Percentiles rank a stretch among this genome's conserved stretches.
These are phyloP conservation scores for Chlamydomonas sp. DNA, from an alignment of 139 green algal genomes.

Conservation along the genomic window DNA sequence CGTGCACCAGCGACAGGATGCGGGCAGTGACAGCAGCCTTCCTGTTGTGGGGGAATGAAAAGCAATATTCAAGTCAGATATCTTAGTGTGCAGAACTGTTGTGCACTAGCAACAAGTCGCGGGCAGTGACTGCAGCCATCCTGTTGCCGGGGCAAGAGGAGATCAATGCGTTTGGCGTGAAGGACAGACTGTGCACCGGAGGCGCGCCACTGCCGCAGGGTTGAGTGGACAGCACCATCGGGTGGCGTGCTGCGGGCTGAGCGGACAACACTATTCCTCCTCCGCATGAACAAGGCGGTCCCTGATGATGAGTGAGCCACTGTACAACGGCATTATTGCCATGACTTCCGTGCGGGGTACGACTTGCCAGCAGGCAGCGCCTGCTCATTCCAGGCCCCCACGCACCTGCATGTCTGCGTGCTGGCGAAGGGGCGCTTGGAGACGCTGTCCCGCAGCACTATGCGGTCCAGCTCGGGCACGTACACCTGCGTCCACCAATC, in stretches of 20 bases:
- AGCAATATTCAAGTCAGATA: no score
- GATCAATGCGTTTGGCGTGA: no score
- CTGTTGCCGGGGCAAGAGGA: no score
- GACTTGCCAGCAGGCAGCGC: neutral
- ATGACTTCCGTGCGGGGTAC: neutral
- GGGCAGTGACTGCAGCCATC: no score
- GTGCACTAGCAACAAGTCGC: neutral
- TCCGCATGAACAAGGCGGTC: neutral
- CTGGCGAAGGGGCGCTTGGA: conserved; percentile 83
- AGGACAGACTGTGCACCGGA: no score
- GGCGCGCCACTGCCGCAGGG: no score
- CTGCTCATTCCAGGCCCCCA: neutral
- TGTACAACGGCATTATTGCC: no score
- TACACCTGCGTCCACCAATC: conserved; percentile 49
- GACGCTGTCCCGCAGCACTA: conserved; percentile 87
- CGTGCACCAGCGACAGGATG: conserved; percentile 91
- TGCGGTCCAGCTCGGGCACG: conserved; percentile 89
- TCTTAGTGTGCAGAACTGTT: neutral
- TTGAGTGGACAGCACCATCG: no score
- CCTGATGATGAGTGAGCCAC: no score
- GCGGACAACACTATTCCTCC: neutral
- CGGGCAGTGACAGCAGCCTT: conserved; percentile 89
- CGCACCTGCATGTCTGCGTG: conserved; percentile 71
- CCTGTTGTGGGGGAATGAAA: neutral
- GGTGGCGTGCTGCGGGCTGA: neutral